These are phyloP conservation scores for Cyberlindnera mississippiensis DNA, from an alignment of 805 yeast genomes.

Conservation along the genomic window DNA sequence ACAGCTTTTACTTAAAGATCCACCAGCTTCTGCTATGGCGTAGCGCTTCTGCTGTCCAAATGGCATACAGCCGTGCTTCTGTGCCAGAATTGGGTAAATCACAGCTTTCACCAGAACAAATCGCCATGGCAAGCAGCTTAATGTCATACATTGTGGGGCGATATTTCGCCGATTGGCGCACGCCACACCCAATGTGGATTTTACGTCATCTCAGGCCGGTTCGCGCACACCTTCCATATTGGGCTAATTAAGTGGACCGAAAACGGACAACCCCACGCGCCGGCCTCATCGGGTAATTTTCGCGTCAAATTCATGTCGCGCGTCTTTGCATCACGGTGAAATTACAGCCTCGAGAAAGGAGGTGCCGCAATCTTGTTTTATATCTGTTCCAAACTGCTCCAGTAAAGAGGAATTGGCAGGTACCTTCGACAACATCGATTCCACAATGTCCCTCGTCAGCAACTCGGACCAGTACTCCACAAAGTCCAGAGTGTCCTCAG, in stretches of 20 bases:
- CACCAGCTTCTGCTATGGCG: too few species aligned
- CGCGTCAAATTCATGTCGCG: constrained; percentile 3
- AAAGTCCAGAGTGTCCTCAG: constrained; percentile 30
- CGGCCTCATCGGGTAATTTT: constrained; percentile 2
- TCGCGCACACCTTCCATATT: constrained; percentile 13
- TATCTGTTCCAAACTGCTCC: background rate
- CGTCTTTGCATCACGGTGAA: constrained; percentile 2
- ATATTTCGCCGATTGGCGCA: too few species aligned
- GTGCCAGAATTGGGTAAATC: too few species aligned
- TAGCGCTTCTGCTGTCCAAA: too few species aligned
- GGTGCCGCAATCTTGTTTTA: background rate
- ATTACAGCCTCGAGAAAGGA: constrained; percentile 2
- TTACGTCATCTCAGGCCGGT: background rate
- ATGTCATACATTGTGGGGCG: too few species aligned
- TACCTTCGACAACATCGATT: too few species aligned
- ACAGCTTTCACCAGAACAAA: too few species aligned
- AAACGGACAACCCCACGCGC: constrained; percentile 6
- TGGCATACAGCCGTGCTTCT: too few species aligned
- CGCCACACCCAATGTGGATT: too few species aligned
- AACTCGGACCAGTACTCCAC: constrained; percentile 19
- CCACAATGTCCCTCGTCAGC: constrained; percentile 22
- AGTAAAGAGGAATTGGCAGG: background rate
- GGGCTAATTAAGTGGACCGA: constrained; percentile 5
- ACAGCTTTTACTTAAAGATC: too few species aligned
- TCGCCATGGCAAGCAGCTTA: too few species aligned